Conservation (phyloP, 1,284 basidiomycete genomes). For the Veloporphyrellus conicus region DNA sequence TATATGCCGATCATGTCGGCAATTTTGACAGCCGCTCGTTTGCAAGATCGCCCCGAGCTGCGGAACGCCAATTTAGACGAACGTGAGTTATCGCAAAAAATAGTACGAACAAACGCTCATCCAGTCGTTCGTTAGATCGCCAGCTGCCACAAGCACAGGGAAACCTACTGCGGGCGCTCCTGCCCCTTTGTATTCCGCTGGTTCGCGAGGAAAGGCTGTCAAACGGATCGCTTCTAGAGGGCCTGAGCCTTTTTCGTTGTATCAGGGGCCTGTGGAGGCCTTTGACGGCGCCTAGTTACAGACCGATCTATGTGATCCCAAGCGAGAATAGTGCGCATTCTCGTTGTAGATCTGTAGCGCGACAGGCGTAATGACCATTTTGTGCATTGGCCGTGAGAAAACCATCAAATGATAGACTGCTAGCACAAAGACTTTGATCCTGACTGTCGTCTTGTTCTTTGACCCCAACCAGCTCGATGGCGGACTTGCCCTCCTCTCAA, state of each 20-base stretch:
- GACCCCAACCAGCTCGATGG: slow-evolving; percentile 8
- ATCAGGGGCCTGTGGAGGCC: background rate
- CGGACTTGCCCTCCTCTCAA: slow-evolving; percentile 11
- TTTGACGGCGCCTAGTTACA: background rate
- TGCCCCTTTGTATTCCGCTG: background rate
- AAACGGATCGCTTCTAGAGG: slow-evolving; percentile 8
- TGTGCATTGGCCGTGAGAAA: slow-evolving; percentile 19
- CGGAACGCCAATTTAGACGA: background rate
- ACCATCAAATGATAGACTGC: background rate
- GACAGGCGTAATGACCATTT: slow-evolving; percentile 14
- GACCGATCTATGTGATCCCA: background rate
- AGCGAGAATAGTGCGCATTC: slow-evolving; percentile 11
- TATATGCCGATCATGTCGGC: background rate
- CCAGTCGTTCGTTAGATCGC: slow-evolving; percentile 6
- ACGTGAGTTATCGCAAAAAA: slow-evolving; percentile 2
- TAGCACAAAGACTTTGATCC: background rate
- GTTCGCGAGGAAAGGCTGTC: slow-evolving; percentile 1
- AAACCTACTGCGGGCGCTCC: background rate
- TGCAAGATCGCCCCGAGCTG: background rate
- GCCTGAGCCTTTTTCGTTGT: slow-evolving; percentile 12
- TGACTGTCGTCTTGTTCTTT: background rate
- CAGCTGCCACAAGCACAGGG: slow-evolving; percentile 1
- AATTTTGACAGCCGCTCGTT: background rate
- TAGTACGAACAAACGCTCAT: background rate
- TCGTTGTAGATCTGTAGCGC: slow-evolving; percentile 8